These are phyloP conservation scores for Dactylellina leptospora DNA, from an alignment of 2,329 filamentous ascomycete species.

Conservation along the genomic window DNA sequence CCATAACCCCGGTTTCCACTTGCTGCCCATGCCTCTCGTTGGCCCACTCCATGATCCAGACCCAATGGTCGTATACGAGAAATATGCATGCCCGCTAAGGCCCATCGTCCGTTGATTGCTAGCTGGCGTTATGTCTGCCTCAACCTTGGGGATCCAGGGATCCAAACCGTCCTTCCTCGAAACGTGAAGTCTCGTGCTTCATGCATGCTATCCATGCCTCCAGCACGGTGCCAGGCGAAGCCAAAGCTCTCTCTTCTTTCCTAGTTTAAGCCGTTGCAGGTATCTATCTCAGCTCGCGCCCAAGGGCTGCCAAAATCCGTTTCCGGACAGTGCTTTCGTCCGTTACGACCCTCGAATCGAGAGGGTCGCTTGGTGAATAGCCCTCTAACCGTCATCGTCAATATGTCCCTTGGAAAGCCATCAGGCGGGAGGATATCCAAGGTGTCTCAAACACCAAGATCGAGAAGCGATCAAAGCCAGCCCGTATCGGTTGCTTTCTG, in stretches of 20 bases:
- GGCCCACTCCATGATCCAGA: slow-evolving; percentile 22
- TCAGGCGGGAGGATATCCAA: too few species aligned
- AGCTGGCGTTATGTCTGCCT: too few species aligned
- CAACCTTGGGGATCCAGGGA: slow-evolving; percentile 12
- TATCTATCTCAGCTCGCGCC: slow-evolving; percentile 17
- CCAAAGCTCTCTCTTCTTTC: slow-evolving; percentile 33
- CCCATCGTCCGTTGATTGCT: slow-evolving; percentile 14
- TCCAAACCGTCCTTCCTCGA: slow-evolving; percentile 9
- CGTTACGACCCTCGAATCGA: too few species aligned
- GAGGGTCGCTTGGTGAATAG: too few species aligned
- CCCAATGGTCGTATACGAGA: slow-evolving; percentile 8
- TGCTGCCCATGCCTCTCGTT: slow-evolving; percentile 32
- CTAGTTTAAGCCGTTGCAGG: slow-evolving; percentile 20
- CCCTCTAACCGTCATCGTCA: too few species aligned
- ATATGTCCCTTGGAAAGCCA: too few species aligned
- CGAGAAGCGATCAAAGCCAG: neutral
- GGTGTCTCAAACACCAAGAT: too few species aligned
- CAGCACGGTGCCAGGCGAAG: slow-evolving; percentile 48
- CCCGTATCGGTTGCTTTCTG: neutral
- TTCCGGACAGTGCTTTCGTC: too few species aligned
- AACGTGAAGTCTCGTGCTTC: slow-evolving; percentile 38
- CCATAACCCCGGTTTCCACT: slow-evolving; percentile 35
- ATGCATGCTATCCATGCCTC: slow-evolving; percentile 37
- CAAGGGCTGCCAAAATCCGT: too few species aligned
- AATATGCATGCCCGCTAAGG: slow-evolving; percentile 6